phyloP scores from a whole-genome alignment of 2,329 filamentous ascomycete species.

The Claviceps africana region DNA sequence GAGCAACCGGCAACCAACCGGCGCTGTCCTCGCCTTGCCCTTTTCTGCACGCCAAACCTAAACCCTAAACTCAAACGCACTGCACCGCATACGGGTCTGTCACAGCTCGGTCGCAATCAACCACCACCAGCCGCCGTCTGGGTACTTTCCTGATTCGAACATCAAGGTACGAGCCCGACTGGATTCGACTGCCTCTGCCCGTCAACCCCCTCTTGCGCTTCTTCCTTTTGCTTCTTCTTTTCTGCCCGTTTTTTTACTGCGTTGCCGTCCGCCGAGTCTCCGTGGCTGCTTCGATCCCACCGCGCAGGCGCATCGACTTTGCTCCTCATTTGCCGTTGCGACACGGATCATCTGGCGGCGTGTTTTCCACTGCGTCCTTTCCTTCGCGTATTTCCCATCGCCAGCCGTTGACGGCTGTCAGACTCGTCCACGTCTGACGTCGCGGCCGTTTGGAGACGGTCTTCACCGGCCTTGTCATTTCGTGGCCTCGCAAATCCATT shows the following conservation, averaged over 20 bases:
- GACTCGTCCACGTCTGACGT: background rate
- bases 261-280: background rate
- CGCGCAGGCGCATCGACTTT: slow-evolving; percentile 3
- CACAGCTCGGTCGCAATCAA: slow-evolving; percentile 7
- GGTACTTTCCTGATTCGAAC: background rate
- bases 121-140: slow-evolving; percentile 2
- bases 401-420: slow-evolving; percentile 4
- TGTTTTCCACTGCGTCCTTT: too few relatives aligned
- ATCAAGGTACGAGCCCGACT: background rate
- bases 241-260: background rate
- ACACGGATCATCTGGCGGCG: too few relatives aligned
- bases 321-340: background rate
- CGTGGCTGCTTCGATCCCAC: background rate
- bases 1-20: background rate
- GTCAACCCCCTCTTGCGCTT: background rate
- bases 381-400: background rate
- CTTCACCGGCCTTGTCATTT: background rate
- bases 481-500: background rate
- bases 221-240: background rate
- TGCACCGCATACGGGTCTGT: slow-evolving; percentile 4
- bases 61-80: too few relatives aligned
- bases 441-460: background rate
- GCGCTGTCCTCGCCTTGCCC: background rate
- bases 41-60: background rate
- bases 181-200: background rate